Base-by-base conservation (phyloP, 441 rosid species). In the Pelargonium cotyledonis region DNA sequence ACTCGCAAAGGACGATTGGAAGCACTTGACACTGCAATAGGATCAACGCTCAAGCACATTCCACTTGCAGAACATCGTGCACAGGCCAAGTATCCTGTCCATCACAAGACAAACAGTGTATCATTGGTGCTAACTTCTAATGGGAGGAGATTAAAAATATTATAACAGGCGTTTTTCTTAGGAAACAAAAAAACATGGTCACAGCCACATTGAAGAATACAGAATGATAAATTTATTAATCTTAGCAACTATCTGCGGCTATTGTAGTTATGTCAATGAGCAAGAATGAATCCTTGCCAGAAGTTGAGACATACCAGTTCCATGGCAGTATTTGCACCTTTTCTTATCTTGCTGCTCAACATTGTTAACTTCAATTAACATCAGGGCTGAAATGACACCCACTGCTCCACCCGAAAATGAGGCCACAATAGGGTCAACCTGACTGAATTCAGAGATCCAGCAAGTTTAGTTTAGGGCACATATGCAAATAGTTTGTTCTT, bases 361-460 rank as follows among this genome's bases (percentile, higher is more conserved):
- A 78, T 91, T 91, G 78, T 88, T 94, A 53, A 75, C 93, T 83
- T 91, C 99, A 67, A 91, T 87, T 69, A 94, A 69, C 98, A 94
- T 94, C 82, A 94, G 81, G 58, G 97, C 85, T n/a, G 99, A 94
- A 68, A 94, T 91, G 57, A 94, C 99, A 63, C 99, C 99, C 6
- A 94, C 97, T 12, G 95, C 94, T 12, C 99, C 99, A 4, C 99
- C 99, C 12, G 96, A 87, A 82, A 89, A 94, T 61, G 99, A 94
- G 58, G 99, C 99, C 71, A 94, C 96, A 43, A 91, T 94, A 12
- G 98, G 98, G 74, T 94, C 97, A 8, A 94, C 98, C 85, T 91
- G 95, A 83, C 97, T 94, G 86, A 70, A 82, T 69, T 70, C 53
- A 66, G 68, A 77, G 40, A 73, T 15, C 26, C 66, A 68, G 70